Percentiles rank a stretch among this genome's conserved stretches.
Evolutionary conservation across 208 protist species (phyloP).

Genomic region (Porcisia deanei): DNA sequence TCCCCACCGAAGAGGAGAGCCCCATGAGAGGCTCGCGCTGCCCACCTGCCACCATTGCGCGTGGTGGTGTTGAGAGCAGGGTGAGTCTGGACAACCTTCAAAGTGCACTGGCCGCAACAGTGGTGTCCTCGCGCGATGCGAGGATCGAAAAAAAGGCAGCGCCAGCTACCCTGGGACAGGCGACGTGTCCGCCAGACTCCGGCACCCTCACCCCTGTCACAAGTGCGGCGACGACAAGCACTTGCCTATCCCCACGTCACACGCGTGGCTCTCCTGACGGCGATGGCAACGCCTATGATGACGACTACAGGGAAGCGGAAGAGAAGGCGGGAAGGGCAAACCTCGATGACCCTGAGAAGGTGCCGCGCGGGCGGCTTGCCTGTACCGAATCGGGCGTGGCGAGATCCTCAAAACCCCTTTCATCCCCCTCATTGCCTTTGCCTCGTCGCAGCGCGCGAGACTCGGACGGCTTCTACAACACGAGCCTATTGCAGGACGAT

Average conservation of each 20-base stretch:
- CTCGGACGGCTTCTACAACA: slow-evolving; percentile 25
- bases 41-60: slow-evolving; percentile 2
- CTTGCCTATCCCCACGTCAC: slow-evolving; percentile 3
- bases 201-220: slow-evolving; percentile 5
- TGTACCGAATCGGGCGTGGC: background rate
- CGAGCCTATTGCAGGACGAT: slow-evolving; percentile 12
- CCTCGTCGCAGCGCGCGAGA: slow-evolving; percentile 6
- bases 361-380: too few species aligned
- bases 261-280: background rate
- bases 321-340: background rate
- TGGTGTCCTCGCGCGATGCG: background rate
- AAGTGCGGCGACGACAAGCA: slow-evolving; percentile 8
- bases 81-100: background rate
- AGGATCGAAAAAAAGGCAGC: background rate
- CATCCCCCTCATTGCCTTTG: background rate
- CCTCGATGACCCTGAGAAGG: background rate
- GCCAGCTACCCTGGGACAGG: background rate
- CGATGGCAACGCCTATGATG: background rate
- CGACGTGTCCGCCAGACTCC: slow-evolving; percentile 25
- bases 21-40: background rate
- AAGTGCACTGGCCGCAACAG: background rate
- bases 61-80: background rate
- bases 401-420: background rate
- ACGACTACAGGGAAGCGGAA: too few species aligned
- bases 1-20: background rate